Evolutionary conservation across 2,329 filamentous ascomycete species (phyloP).

Genomic region (Aureobasidium lini): DNA sequence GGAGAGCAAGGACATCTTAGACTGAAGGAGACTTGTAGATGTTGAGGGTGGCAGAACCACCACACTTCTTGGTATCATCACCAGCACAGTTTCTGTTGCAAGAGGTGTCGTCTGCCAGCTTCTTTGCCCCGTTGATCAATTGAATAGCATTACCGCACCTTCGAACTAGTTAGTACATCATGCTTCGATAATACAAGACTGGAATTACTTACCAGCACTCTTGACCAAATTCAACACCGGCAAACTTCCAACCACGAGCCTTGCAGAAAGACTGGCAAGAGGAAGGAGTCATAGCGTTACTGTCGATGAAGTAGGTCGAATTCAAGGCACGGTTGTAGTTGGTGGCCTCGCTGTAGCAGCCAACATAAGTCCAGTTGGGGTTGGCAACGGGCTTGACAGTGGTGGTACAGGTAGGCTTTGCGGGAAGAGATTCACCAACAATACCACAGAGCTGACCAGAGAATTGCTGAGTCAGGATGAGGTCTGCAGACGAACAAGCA

Average conservation of each 20-base stretch:
- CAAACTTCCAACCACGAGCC: not conserved
- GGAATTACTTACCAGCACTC: not conserved
- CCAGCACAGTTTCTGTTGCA: not conserved
- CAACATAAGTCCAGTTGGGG: not conserved
- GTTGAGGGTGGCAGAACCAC: conserved; percentile 7
- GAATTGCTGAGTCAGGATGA: conserved; percentile 1
- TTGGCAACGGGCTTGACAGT: not conserved
- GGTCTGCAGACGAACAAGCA: not conserved
- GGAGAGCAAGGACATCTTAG: not conserved
- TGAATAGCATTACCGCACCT: conserved; percentile 6
- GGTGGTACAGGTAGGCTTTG: not conserved
- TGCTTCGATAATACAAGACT: too few species aligned
- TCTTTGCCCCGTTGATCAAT: conserved; percentile 1
- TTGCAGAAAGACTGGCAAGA: conserved; percentile 5
- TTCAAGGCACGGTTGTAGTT: conserved; percentile 11
- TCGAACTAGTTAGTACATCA: not conserved
- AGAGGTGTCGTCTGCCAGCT: not conserved
- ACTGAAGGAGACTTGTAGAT: conserved; percentile 2
- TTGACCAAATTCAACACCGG: not conserved
- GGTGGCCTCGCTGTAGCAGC: conserved; percentile 9
- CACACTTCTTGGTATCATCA: not conserved
- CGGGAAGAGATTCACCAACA: conserved; percentile 2
- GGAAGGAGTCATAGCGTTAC: not conserved
- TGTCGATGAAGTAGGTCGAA: conserved; percentile 1
- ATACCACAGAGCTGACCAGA: conserved; percentile 3